Evolutionary conservation across 2,329 filamentous ascomycete species (phyloP), one percentile per base, ranked within the genome.

Genomic region (Neospermospora avenae): DNA sequence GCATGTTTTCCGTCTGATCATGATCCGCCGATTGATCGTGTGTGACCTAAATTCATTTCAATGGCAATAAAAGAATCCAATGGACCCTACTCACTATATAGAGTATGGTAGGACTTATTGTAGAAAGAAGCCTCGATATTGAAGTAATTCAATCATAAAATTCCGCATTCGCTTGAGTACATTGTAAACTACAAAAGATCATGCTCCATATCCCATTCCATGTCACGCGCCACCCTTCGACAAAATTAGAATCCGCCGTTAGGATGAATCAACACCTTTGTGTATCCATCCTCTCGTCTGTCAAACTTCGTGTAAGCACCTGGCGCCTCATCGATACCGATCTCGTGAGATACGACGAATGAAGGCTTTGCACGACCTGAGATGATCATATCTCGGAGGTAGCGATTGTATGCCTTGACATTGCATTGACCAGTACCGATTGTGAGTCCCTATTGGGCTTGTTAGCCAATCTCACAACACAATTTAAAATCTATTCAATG

Each of bases 391-490:
- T 88, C 85, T 13, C 85, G 78, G 41, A 88, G 73, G 67, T 88
- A 86, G 24, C 84, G 77, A 69, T 88, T 88, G 72, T 88, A 88
- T 0, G 81, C 76, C 73, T 88, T 88, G 65, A 88, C 85, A 63
- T 88, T 88, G 74, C 85, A 88, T 69, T 88, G 84, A 0, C 85
- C 84, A 3, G 83, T 85, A 10, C 82, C 81, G 2, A 88, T 74
- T 1, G 79, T 78, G 4, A 88, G 75, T 1, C 84, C 84, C 81
- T 84, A 16, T 25, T 0, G 14, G 1, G 28, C 60, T 55, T 45
- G 11, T 52, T 18, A 24, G 28, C 28, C 7, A 42, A n/a, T n/a
- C n/a, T n/a, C n/a, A n/a, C n/a, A n/a, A n/a, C n/a, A n/a, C n/a
- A n/a, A n/a, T n/a, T n/a, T n/a, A n/a, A n/a, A n/a, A n/a, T n/a